Base-by-base conservation (phyloP, 192 early-diverging fungal genomes). In the Coemansia sp. region DNA sequence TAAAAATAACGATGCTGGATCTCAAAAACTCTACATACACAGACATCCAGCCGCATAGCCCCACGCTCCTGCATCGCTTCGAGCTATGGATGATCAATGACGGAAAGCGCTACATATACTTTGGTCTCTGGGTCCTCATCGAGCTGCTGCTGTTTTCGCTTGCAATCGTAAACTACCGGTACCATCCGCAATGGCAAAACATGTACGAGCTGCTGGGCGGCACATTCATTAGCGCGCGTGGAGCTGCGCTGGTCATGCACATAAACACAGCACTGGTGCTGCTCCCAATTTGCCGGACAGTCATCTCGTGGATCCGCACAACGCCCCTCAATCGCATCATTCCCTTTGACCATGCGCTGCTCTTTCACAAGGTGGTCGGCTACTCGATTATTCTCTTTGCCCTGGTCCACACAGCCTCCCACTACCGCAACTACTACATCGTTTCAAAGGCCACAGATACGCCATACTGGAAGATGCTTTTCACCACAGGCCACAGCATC, bases 261-360 rank as follows among this genome's bases (percentile, higher is more conserved):
- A 72, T 92, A 41, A 84, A 92, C 77, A 89, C 86, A 47, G 91
- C 87, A 50, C 62, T 93, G 25, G 81, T 94, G 17, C 78, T 94
- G 45, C 84, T 94, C 72, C 88, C 91, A 6, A 86, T 94, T 8
- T 94, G 92, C 76, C 76, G 91, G 6, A 94, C 89, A 42, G 65
- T 91, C 27, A 88, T 94, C 25, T 92, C 91, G 55, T 79, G 83
- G 64, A 68, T 93, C 17, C 82, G 92, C 17, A 83, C 82, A 2
- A 92, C 92, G 23, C 86, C 89, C 55, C 74, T 93, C 40, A 86
- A 84, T 57, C 75, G 85, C n/a, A 79, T 91, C 36, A 84, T 94
- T 13, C 92, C 91, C 5, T 92, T 93, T 65, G 92, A 94, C 76
- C 87, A 91, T 63, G 91, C 89, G 61, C 84, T 90, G 58, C 75